phyloP scores from a whole-genome alignment of 2,329 filamentous ascomycete genomes.

The Byssothecium circinans region DNA sequence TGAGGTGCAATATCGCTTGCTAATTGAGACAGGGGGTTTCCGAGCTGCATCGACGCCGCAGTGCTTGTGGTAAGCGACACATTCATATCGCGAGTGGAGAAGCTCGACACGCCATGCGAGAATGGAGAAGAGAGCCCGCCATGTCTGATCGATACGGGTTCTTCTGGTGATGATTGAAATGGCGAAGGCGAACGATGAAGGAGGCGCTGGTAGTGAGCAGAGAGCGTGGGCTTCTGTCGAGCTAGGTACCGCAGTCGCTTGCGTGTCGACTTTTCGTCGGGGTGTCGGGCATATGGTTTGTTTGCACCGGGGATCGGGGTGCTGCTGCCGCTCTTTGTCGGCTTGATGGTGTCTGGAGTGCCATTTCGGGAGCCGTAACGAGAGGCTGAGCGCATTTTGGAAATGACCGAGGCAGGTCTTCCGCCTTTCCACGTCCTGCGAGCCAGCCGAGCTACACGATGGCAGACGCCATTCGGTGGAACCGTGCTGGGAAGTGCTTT shows the following conservation, averaged over 20 bases:
- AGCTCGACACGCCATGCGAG: conserved; percentile 30
- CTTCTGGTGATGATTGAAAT: conserved; percentile 47
- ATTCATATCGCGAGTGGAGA: conserved; percentile 55
- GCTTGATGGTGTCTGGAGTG: conserved; percentile 49
- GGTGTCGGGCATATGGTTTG: conserved; percentile 53
- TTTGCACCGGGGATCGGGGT: conserved; percentile 48
- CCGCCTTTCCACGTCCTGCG: conserved; percentile 61
- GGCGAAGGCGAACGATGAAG: conserved; percentile 64
- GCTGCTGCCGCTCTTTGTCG: conserved; percentile 49
- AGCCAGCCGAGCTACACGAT: conserved; percentile 63
- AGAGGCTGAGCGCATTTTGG: conserved; percentile 19
- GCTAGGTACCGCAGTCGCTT: conserved; percentile 61
- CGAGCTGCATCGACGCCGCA: conserved; percentile 55
- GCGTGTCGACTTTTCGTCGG: conserved; percentile 61
- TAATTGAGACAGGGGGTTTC: conserved; percentile 52
- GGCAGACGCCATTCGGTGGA: conserved; percentile 65
- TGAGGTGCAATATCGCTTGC: conserved; percentile 41
- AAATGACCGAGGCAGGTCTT: conserved; percentile 34
- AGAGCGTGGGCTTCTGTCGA: conserved; percentile 62
- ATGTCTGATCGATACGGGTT: conserved; percentile 28
- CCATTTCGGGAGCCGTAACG: conserved; percentile 32
- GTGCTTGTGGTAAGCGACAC: conserved; percentile 55
- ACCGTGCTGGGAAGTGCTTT: conserved; percentile 66
- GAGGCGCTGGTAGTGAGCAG: conserved; percentile 66
- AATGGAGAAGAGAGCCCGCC: conserved; percentile 45